Percentiles rank a stretch among this genome's conserved stretches.
phyloP scores from a whole-genome alignment of 345 rosid genomes.

The Citrus medica region DNA sequence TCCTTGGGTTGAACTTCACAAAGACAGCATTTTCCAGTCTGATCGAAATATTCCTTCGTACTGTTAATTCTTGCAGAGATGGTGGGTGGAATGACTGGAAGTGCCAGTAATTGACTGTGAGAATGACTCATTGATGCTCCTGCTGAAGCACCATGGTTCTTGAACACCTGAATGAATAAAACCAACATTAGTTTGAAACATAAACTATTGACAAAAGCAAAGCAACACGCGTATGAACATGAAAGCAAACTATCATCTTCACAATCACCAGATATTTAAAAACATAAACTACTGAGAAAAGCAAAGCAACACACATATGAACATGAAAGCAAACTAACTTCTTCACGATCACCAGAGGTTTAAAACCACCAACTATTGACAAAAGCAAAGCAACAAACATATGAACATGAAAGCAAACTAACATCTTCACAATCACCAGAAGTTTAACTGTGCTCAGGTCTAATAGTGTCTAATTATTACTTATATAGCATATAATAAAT shows the following conservation, averaged over 20 bases:
- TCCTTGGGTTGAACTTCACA: slow-evolving; percentile 54
- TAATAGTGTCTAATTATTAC: neutral
- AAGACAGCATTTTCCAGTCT: slow-evolving; percentile 62
- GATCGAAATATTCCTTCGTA: slow-evolving; percentile 53
- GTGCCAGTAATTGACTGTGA: slow-evolving; percentile 82
- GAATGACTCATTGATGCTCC: slow-evolving; percentile 96
- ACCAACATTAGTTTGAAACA: slow-evolving; percentile 1
- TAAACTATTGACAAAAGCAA: neutral
- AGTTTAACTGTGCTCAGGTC: neutral
- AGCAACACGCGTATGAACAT: neutral
- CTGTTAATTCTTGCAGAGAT: slow-evolving; percentile 52
- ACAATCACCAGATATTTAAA: neutral
- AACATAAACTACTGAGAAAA: too few species aligned
- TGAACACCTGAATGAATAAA: slow-evolving; percentile 59
- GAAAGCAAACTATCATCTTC: neutral
- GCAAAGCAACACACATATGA: too few species aligned
- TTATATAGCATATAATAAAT: neutral
- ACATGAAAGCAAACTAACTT: too few species aligned
- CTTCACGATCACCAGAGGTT: too few species aligned
- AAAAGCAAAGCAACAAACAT: neutral
- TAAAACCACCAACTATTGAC: neutral
- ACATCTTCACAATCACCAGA: neutral
- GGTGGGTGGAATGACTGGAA: slow-evolving; percentile 69
- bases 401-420: neutral
- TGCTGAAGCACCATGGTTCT: slow-evolving; percentile 93